A percentile compares a stretch with the other conserved stretches of the same genome.
These are phyloP conservation scores for Tolypocladium pustulatum DNA, from an alignment of 2,329 filamentous ascomycete species.

Conservation along the genomic window DNA sequence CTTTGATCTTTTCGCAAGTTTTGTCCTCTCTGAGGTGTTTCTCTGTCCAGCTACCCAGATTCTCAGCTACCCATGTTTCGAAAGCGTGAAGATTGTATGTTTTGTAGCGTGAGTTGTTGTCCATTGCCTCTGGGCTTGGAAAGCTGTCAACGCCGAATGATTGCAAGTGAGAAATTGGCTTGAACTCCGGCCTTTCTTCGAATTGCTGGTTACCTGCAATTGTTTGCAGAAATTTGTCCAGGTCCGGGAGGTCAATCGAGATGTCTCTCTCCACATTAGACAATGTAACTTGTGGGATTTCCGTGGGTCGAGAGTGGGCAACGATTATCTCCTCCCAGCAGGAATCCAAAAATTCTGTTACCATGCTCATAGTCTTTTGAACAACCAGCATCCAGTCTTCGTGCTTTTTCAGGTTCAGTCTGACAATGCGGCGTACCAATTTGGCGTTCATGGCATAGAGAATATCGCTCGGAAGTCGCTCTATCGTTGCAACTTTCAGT, in stretches of 20 bases:
- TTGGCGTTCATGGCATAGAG: conserved; percentile 32
- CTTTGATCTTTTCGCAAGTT: conserved; percentile 17
- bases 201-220: background rate
- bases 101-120: background rate
- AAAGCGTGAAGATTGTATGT: conserved; percentile 22
- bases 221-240: background rate
- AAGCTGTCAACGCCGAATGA: background rate
- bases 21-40: conserved; percentile 5
- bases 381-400: conserved; percentile 6
- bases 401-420: conserved; percentile 17
- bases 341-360: background rate
- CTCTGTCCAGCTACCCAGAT: conserved; percentile 26
- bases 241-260: background rate
- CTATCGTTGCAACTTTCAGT: conserved; percentile 13
- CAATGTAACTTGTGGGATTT: background rate
- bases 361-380: background rate
- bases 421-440: conserved; percentile 28
- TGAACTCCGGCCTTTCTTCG: background rate
- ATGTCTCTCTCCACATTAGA: background rate
- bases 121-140: background rate
- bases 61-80: conserved; percentile 36
- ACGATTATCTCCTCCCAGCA: background rate
- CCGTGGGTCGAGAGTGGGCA: background rate
- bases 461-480: conserved; percentile 12
- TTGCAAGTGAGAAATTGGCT: background rate